These are phyloP conservation scores for Claviceps monticola DNA, from an alignment of 2,329 filamentous ascomycete genomes.

Conservation along the genomic window DNA sequence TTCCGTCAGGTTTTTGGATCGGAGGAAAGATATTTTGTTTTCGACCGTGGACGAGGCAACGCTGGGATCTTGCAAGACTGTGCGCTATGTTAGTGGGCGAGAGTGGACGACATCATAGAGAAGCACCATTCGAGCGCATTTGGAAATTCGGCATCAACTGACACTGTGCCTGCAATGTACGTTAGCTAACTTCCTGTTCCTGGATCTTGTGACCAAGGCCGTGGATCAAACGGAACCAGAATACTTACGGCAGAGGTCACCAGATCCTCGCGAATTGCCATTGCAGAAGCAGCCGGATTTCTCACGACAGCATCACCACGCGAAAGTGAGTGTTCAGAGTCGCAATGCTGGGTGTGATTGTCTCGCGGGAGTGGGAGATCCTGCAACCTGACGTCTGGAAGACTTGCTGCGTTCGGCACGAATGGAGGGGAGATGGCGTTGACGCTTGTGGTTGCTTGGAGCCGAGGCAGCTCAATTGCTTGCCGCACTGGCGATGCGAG, in stretches of 20 bases:
- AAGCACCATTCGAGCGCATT: background rate
- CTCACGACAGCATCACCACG: slow-evolving; percentile 13
- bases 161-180: slow-evolving; percentile 27
- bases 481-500: no score
- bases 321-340: background rate
- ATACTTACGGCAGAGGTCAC: slow-evolving; percentile 61
- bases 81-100: background rate
- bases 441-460: slow-evolving; percentile 4
- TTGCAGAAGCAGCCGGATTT: slow-evolving; percentile 23
- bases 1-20: slow-evolving; percentile 92
- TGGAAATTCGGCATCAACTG: slow-evolving; percentile 12
- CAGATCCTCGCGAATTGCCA: slow-evolving; percentile 88
- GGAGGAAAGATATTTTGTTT: slow-evolving; percentile 81
- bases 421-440: slow-evolving; percentile 1
- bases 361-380: slow-evolving; percentile 8
- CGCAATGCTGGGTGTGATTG: background rate
- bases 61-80: slow-evolving; percentile 87
- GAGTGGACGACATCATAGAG: background rate
- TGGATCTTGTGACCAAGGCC: background rate
- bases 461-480: slow-evolving; percentile 16
- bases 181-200: background rate
- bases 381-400: background rate
- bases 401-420: slow-evolving; percentile 10
- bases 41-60: slow-evolving; percentile 83
- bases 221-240: background rate